Conservation (phyloP, 2,329 filamentous ascomycete species). For the Phyllosticta citrichinensis region DNA sequence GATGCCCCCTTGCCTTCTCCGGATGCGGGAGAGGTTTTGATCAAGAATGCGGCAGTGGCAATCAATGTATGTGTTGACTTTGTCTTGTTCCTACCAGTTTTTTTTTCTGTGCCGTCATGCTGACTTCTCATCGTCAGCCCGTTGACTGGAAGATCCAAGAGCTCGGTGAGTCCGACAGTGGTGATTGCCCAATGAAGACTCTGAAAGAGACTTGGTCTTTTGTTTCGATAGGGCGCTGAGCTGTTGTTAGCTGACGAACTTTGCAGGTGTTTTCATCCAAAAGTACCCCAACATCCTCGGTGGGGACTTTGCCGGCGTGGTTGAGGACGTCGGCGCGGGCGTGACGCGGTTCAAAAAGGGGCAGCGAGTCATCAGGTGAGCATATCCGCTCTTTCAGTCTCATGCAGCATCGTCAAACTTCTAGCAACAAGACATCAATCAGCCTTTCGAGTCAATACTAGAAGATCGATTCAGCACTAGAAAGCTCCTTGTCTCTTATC, state of each 20-base stretch:
- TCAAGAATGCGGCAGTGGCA: constrained; percentile 25
- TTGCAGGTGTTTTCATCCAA: background rate
- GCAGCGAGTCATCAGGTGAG: constrained; percentile 7
- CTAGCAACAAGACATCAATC: background rate
- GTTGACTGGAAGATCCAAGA: constrained; percentile 5
- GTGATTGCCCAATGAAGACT: background rate
- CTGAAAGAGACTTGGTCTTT: no score
- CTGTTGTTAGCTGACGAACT: background rate
- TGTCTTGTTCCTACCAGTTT: no score
- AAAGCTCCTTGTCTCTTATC: no score
- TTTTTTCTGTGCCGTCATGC: background rate
- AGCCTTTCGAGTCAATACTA: no score
- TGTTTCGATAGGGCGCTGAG: background rate
- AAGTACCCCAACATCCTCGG: constrained; percentile 27
- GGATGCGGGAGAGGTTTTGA: constrained; percentile 22
- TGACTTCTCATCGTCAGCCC: background rate
- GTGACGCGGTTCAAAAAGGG: constrained; percentile 5
- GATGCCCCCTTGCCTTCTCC: constrained; percentile 21
- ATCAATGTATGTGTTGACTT: constrained; percentile 15
- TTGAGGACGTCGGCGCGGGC: constrained; percentile 23
- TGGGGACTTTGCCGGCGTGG: constrained; percentile 28
- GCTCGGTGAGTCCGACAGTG: background rate
- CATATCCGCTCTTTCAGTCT: background rate
- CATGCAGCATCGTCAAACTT: background rate
- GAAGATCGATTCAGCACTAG: no score